Percentiles rank a stretch among this genome's conserved stretches.
phyloP scores from a whole-genome alignment of 2,329 filamentous ascomycete species.

The Alternaria viburni region DNA sequence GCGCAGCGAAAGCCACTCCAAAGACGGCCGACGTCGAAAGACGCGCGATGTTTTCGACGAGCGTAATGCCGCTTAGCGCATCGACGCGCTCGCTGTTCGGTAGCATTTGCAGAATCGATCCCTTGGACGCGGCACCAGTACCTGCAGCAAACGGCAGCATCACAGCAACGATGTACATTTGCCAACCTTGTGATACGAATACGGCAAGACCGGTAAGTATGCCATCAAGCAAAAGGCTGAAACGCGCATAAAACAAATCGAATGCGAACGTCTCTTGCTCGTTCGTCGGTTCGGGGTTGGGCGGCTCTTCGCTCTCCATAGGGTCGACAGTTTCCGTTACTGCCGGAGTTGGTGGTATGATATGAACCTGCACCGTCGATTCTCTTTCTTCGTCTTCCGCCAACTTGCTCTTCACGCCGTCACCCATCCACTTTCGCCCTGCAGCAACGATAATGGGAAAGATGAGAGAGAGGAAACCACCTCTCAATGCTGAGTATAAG shows the following conservation, averaged over 20 bases:
- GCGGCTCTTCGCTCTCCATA: constrained; percentile 58
- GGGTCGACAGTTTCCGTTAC: constrained; percentile 54
- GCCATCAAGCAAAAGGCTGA: constrained; percentile 70
- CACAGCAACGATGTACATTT: constrained; percentile 71
- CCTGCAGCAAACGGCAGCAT: constrained; percentile 73
- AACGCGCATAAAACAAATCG: constrained; percentile 71
- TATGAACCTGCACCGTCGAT: constrained; percentile 28
- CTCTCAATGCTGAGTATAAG: constrained; percentile 53
- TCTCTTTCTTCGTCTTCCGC: constrained; percentile 11
- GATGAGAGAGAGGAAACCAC: constrained; percentile 52
- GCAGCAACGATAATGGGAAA: constrained; percentile 54
- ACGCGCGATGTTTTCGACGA: constrained; percentile 72
- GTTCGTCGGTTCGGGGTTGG: constrained; percentile 41
- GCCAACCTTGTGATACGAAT: constrained; percentile 68
- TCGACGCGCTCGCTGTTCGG: constrained; percentile 66
- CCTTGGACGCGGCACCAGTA: constrained; percentile 72
- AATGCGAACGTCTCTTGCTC: constrained; percentile 63
- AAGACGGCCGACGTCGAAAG: constrained; percentile 69
- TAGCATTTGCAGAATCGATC: constrained; percentile 75
- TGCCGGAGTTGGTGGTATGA: constrained; percentile 30
- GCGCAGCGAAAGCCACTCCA: constrained; percentile 68
- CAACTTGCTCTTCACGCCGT: constrained; percentile 28
- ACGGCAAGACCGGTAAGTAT: constrained; percentile 67
- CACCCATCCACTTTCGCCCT: constrained; percentile 49
- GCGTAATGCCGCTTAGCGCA: constrained; percentile 70